Base-by-base conservation (phyloP, 2,329 filamentous ascomycete species). In the Clonostachys sp. region DNA sequence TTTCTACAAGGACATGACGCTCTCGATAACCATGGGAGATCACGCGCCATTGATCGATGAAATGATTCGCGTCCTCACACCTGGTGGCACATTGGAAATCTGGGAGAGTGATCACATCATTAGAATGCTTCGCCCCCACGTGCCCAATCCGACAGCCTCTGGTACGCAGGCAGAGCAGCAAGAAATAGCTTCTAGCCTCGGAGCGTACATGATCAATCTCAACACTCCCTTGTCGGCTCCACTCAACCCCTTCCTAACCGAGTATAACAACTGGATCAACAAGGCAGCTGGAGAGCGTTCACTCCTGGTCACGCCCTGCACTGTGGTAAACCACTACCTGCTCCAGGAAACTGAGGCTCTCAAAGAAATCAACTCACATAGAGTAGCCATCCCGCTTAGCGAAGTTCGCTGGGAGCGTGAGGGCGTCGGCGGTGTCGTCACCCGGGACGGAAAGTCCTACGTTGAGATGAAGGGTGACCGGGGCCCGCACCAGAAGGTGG, bases 81-180 rank as follows among this genome's bases (percentile, higher is more conserved):
- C 87, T 0, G 90, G 89, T 14, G 92, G 92, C 5, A 81, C 83
- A 3, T 60, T 96, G 24, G 92, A 96, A 62, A 76, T 95, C 14
- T 96, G 91, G 91, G 91, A 96, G 54, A 86, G 86, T 6, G 91
- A 96, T 66, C 83, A 91, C 61, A 80, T 86, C 12, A 82, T 96
- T 53, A 86, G 91, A 55, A 91, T 91, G 64, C 75, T 97, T 30
- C 76, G 89, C 45, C 89, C 89, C 4, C 89, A 94, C 61, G 82
- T 87, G 3, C 83, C 84, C 3, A 78, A 46, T 67, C 76, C 54
- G 13, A 48, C 58, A 4, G 55, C 60, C 9, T 53, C 54, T 5
- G 62, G 61, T 42, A 63, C 66, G 17, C 65, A 71, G 30, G 66
- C 66, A 17, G 76, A 81, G 16, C 75, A 82, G 38, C 79, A 83